Base-by-base conservation (phyloP, 192 early-diverging fungal species). In the Coemansia sp. region DNA sequence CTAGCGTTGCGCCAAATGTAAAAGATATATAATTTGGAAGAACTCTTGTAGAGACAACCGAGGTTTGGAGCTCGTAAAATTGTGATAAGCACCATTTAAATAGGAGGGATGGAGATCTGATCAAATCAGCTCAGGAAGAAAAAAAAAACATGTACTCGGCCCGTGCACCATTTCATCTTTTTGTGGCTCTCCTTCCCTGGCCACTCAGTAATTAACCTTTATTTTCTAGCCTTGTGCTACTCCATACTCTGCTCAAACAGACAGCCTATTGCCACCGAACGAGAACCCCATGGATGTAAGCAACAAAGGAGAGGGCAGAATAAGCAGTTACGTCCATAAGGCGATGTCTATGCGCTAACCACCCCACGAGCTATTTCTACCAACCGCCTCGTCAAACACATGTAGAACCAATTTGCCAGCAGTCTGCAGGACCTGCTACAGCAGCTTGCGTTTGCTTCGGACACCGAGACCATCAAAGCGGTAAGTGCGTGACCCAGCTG, bases 341-440 rank as follows among this genome's bases (percentile, higher is more conserved):
- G 44, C 44, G 52, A 11, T 13, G 39, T 30, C 17, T 6, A 8
- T 28, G n/a, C 14, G n/a, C 44, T 47, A 47, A 47, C 44, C 9
- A 43, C 35, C 6, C 8, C 35, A 37, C 35, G 11, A 13, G 38
- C 30, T 3, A 19, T 19, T 19, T 49, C 42, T 23, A 10, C 39
- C 28, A 4, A 14, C n/a, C 19, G 44, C n/a, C 7, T n/a, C 26
- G 19, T 7, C 32, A 47, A 37, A 19, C 60, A 37, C 62, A 78
- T 84, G 73, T 79, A 87, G 77, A 81, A 73, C 42, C 78, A 89
- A 76, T 89, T 86, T 78, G 65, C 84, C 66, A 78, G 73, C 67
- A 68, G 80, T 42, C 86, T 91, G 33, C 78, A 87, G 63, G 77
- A 80, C 30, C 77, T 86, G 50, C 66, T 91, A 72, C 83, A 88